Evolutionary conservation across 306 rosid genomes (phyloP), one percentile per base, ranked within the genome.

Genomic region (Neltuma alba): DNA sequence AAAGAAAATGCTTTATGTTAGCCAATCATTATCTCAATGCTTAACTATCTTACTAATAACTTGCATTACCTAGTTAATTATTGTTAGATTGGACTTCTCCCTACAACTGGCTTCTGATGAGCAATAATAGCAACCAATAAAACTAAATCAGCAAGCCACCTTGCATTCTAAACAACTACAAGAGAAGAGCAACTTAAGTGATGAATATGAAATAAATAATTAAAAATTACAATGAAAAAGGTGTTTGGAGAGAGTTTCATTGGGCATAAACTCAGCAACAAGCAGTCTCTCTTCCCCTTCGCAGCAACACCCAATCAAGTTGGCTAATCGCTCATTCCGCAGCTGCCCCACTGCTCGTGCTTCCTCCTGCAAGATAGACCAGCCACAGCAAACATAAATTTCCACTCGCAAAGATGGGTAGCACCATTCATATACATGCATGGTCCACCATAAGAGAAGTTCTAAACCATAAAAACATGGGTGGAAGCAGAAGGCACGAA

Each of bases 221-320:
- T 40, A 63, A 82, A 81, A 83, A 72, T 84, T 81, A 93, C 99
- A 96, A 42, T 96, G 97, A 83, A 96, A 96, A 75, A 96, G 96
- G 83, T 96, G 99, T 82, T 91, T 93, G 21, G 98, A 93, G 63
- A 93, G 98, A 87, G 98, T 96, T 71, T 96, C 99, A 81, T 96
- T 82, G 16, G 94, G 96, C 99, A 96, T 96, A 83, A 91, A 93
- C 91, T 96, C 99, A 12, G 96, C 96, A 76, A 96, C 97, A 58
- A 93, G 92, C 86, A 96, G 79, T 80, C 94, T 93, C 83, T 93
- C 97, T 21, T 88, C 97, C 18, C 98, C 99, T 76, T 96, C 98
- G 25, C 92, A 89, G 85, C 98, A 96, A 82, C 89, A 96, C 13
- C 99, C 99, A 31, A 91, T 83, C 90, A 96, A 89, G 82, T 96